Percentiles rank a stretch among this genome's conserved stretches.
Conservation (phyloP, 2,329 filamentous ascomycete species). For the Aspergillus udagawae region DNA sequence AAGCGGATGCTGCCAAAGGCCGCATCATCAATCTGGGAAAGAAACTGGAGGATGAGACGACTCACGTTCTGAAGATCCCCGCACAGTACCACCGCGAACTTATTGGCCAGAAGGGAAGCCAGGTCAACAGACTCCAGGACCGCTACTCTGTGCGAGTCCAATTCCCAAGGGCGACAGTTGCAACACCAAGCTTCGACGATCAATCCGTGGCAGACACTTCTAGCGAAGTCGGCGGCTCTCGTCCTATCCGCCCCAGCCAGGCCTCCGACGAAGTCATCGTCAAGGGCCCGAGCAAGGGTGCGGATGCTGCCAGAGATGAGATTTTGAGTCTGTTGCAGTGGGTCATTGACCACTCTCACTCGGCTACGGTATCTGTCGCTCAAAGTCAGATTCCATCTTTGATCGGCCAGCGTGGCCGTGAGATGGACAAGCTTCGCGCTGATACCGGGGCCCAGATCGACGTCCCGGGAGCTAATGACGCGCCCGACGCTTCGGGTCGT, state of each 20-base stretch:
- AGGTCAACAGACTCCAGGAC: constrained; percentile 87
- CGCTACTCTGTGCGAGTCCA: constrained; percentile 93
- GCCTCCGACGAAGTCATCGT: constrained; percentile 83
- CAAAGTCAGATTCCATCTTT: constrained; percentile 90
- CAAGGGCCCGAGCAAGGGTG: constrained; percentile 87
- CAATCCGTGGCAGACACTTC: constrained; percentile 64
- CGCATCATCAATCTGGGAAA: constrained; percentile 76
- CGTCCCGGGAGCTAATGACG: constrained; percentile 76
- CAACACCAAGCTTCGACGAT: constrained; percentile 57
- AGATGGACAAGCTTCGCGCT: constrained; percentile 84
- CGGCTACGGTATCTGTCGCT: constrained; percentile 75
- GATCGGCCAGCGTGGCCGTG: constrained; percentile 84
- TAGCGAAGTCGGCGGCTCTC: constrained; percentile 59
- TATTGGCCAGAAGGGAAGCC: constrained; percentile 80
- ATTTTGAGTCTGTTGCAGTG: constrained; percentile 85
- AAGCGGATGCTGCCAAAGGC: constrained; percentile 79
- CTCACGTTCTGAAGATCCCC: constrained; percentile 81
- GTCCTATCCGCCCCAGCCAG: constrained; percentile 66
- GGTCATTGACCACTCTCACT: constrained; percentile 80
- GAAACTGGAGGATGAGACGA: constrained; percentile 86
- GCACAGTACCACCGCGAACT: constrained; percentile 91
- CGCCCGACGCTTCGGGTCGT: constrained; percentile 58
- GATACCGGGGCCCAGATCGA: constrained; percentile 85
- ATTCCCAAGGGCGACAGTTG: constrained; percentile 68
- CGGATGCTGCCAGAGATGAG: constrained; percentile 87